Evolutionary conservation across 2,329 filamentous ascomycete genomes (phyloP), one percentile per base, ranked within the genome.

Genomic region (Byssothecium circinans): DNA sequence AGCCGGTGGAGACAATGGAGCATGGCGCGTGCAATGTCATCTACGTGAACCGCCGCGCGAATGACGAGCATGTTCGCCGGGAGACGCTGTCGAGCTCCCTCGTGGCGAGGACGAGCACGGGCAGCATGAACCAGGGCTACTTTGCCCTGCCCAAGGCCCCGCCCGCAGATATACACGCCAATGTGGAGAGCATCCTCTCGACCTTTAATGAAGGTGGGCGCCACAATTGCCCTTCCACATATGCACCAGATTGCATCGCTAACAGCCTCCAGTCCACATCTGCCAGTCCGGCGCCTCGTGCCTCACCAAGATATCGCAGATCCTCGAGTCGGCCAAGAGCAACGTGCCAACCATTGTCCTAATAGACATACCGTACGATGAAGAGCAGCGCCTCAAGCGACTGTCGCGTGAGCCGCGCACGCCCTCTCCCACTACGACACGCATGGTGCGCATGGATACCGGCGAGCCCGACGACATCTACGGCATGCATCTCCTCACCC

Each of bases 21-120:
- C 70, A 73, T 70, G 71, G 70, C 58, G 65, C 69, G 48, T 74
- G 72, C 63, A 73, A 74, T 60, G 65, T 75, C 42, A 70, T 75
- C 50, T 75, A 75, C 64, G 62, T 74, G 52, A 71, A 75, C 58
- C 67, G 72, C 41, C 68, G 71, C 44, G 71, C 71, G 49, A 65
- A 70, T 53, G 69, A 72, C 49, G 70, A 71, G 53, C 61, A 69
- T 53, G 69, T 73, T 34, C 63, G 63, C 34, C 62, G 64, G 46
- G 68, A 72, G 45, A 64, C 62, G 41, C 56, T 71, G 51, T 66
- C 65, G 40, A 61, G 58, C 41, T 69, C 65, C 17, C 57, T 68
- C 15, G 64, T 61, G 22, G 65, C 65, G 20, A 53, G 64, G 33
- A 67, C 61, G 6, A 68, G 56, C 50, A 67, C 64, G 4, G 64